Base-by-base conservation (phyloP, 176 grass and related monocot species). In the Pontederia crassipes region DNA sequence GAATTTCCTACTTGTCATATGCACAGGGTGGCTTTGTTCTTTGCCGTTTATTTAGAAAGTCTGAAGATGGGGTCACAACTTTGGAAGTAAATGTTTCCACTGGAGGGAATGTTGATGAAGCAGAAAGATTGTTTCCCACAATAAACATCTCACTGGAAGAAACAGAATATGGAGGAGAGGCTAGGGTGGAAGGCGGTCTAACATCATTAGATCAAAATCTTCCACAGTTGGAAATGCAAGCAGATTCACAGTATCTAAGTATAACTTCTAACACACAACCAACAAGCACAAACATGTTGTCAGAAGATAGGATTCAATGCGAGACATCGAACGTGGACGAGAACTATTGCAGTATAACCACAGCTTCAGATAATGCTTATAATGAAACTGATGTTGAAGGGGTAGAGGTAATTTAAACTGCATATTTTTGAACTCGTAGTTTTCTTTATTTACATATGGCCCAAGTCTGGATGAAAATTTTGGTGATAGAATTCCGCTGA, bases 1-100 rank as follows among this genome's bases (percentile, higher is more conserved):
- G 20, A 8, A 10, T 12, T 20, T 2, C 49, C 14, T 49, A 24
- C 8, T 20, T 47, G 9, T 18, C 18, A 20, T n/a, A 20, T 56
- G 29, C 24, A 29, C 35, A 69, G 66, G 52, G 66, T 57, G 53
- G 32, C 52, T 69, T 69, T 47, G 66, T 69, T 56, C 66, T 69
- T 57, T 69, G 32, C 14, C 52, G 66, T 46, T 69, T 69, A 18
- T 69, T 69, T 53, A 69, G 56, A 53, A 69, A 68, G 52, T 16
- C 10, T 48, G 66, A 24, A 69, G 53, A 15, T 10, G 56, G 17
- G 52, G 45, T 29, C 9, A 10, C 27, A 68, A 55, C 40, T 18
- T 68, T 51, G 8, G 52, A 24, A 8, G 15, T 46, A 55, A 51
- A 56, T 68, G 66, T 24, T 48, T 49, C 24, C 7, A 28, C 45